Evolutionary conservation across 2,329 filamentous ascomycete species (phyloP), one percentile per base, ranked within the genome.

Genomic region (Hirsutella rhossiliensis): DNA sequence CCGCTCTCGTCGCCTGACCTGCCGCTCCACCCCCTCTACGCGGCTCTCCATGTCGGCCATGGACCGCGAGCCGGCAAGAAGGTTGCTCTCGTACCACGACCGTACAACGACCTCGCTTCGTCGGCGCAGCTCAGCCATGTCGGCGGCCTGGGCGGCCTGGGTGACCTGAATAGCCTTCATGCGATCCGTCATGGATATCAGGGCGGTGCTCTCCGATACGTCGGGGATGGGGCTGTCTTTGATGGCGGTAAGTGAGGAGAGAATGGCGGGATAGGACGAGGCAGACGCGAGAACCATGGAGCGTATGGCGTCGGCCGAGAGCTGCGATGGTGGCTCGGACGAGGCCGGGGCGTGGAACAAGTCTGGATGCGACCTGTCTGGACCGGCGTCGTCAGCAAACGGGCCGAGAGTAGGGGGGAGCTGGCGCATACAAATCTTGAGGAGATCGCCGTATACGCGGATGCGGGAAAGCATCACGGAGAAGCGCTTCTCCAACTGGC

Each of bases 21-120:
- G 68, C 44, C 76, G 72, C 63, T 92, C 86, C 8, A 78, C 73
- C 47, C 71, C 67, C 60, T 76, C 75, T 12, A 89, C 61, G 41
- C 83, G 70, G 30, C 75, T 72, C 62, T 94, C 84, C 56, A 82
- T 78, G 42, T 82, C 78, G 19, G 82, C 82, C 66, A 87, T 81
- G 46, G 75, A 74, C 52, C 79, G 75, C 0, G 82, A 82, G 52
- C 77, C 78, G 11, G 74, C 73, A 40, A 94, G 66, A 38, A 92
- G 70, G 4, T 79, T 77, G 20, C 76, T 67, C 58, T 88, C 80
- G 62, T 90, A 88, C 82, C 87, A 94, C 31, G 69, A 63, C 50
- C 81, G 73, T 47, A 87, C 63, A 20, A 75, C 65, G 49, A 61
- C 60, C 61, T 79, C 84, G 64, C 75, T 89, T 50, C 72, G 73